Base-by-base conservation (phyloP, 2,329 filamentous ascomycete genomes). In the Xylaria sp. region DNA sequence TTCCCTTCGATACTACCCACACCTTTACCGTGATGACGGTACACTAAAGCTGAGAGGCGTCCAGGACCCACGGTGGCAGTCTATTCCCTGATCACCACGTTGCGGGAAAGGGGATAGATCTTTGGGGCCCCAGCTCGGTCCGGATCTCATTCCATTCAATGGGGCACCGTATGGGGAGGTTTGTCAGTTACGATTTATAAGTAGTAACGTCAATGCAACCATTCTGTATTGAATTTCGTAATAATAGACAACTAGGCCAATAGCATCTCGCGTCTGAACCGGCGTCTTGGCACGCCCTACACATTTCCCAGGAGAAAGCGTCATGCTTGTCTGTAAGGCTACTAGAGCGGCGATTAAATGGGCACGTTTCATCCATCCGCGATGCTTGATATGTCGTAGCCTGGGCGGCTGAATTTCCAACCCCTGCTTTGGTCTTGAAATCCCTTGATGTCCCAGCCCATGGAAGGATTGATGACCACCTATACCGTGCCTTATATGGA, bases 281-380 rank as follows among this genome's bases (percentile, higher is more conserved):
- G 19, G 11, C 9, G 40, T 13, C 47, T 58, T 48, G 47, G 58
- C 54, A n/a, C 40, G 17, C 19, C 19, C 23, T 41, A 43, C 9
- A 5, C 9, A 13, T 29, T 40, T 27, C 37, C n/a, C 47, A 35
- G 15, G 46, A 35, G 44, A 35, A 17, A 29, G 56, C n/a, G 46
- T 54, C 29, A 58, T 54, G 59, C 41, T 54, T 62, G 27, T 27
- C 40, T 43, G 41, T 62, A 62, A 62, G 54, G 59, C 54, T 58
- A 23, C 40, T 57, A 57, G 41, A n/a, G 27, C 11, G 1, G 17
- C 4, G n/a, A 19, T 23, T 41, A 9, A n/a, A 13, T 8, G 15
- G 23, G 33, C 40, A 44, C 9, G 47, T 58, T 49, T 49, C 47
- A 33, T 41, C 51, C 49, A 54, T 41, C 19, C 17, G 33, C 19